phyloP scores from a whole-genome alignment of 2,329 filamentous ascomycete species.

The Fusarium solani-melongenae region DNA sequence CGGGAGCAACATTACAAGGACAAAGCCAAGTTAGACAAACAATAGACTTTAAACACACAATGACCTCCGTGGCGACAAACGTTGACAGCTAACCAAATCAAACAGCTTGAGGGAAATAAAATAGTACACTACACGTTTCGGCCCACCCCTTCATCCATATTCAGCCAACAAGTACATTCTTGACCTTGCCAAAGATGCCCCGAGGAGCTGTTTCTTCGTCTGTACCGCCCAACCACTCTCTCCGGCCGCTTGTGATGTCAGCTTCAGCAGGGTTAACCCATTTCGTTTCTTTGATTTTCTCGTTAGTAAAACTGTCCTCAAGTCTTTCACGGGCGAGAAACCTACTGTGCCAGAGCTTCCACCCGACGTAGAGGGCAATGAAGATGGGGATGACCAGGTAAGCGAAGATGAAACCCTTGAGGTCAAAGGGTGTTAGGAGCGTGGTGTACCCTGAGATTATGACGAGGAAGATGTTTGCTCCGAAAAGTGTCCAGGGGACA shows the following conservation, averaged over 20 bases:
- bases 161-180: not conserved
- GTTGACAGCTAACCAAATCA: not conserved
- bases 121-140: not conserved
- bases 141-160: not conserved
- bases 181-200: not conserved
- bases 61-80: not conserved
- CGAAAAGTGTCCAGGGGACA: conserved; percentile 66
- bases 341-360: conserved; percentile 24
- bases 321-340: not conserved
- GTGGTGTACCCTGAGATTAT: conserved; percentile 79
- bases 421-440: conserved; percentile 71
- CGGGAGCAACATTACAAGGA: not conserved
- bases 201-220: not conserved
- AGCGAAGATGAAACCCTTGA: conserved; percentile 69
- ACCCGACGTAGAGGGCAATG: conserved; percentile 62
- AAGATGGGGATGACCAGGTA: conserved; percentile 80
- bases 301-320: not conserved
- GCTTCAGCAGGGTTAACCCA: not conserved
- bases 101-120: not conserved
- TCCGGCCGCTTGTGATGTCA: not conserved
- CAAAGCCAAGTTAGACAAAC: not conserved
- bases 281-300: not conserved
- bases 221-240: not conserved
- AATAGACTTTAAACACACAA: not conserved
- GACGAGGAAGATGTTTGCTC: conserved; percentile 68